Conservation (phyloP, 208 protist genomes). For the Leptomonas seymouri region DNA sequence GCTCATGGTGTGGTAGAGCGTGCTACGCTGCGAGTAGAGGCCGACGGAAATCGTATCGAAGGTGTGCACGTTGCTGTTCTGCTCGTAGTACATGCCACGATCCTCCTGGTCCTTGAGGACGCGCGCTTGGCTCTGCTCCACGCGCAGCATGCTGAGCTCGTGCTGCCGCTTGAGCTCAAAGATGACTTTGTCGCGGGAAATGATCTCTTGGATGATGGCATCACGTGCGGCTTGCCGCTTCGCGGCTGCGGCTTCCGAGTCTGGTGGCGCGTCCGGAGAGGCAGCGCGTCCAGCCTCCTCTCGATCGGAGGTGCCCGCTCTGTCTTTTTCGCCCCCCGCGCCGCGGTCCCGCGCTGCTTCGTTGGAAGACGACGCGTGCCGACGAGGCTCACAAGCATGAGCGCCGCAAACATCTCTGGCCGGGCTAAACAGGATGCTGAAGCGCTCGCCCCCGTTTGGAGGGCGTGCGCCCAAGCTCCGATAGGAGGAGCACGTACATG, state of each 20-base stretch:
- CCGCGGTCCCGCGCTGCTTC: background rate
- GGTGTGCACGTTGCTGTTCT: conserved; percentile 90
- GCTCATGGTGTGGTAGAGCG: conserved; percentile 88
- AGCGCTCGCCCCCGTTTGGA: background rate
- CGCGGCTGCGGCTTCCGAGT: conserved; percentile 12
- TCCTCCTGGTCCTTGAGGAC: conserved; percentile 89
- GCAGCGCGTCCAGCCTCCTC: background rate
- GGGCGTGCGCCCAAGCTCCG: background rate
- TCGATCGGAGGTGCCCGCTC: background rate
- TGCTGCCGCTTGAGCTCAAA: conserved; percentile 91
- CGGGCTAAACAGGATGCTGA: background rate
- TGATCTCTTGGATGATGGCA: conserved; percentile 70
- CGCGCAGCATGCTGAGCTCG: conserved; percentile 90
- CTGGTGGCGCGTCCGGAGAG: background rate
- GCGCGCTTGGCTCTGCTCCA: conserved; percentile 84
- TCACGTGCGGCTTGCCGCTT: conserved; percentile 43
- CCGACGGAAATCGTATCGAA: conserved; percentile 89
- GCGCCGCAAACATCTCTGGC: background rate
- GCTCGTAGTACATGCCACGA: conserved; percentile 91
- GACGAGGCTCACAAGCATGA: background rate
- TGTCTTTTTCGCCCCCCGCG: background rate
- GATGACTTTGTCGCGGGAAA: conserved; percentile 86
- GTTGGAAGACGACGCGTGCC: conserved; percentile 4
- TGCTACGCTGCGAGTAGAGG: conserved; percentile 86
- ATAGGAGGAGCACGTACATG: background rate